Conservation (phyloP, 352 stramenopile species). For the Pythium periplocum region DNA sequence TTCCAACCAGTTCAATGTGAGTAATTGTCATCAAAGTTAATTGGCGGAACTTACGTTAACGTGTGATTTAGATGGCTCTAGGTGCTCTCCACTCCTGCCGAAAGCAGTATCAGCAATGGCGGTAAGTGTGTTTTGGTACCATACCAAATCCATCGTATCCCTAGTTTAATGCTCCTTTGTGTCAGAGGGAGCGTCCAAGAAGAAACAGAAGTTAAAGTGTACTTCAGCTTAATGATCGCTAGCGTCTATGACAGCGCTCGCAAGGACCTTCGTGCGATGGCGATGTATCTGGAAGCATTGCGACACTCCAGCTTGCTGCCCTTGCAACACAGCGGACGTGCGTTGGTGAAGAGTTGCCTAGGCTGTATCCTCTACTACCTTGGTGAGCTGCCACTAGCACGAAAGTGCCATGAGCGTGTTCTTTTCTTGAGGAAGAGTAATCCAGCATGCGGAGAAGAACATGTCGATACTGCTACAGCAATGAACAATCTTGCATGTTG, state of each 20-base stretch:
- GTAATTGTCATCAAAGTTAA: neutral
- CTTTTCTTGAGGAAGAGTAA: conserved; percentile 29
- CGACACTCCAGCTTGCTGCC: conserved; percentile 31
- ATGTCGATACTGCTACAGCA: conserved; percentile 58
- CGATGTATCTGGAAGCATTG: conserved; percentile 48
- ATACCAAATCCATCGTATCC: too few species aligned
- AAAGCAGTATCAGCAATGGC: conserved; percentile 26
- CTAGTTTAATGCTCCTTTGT: neutral
- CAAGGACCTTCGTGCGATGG: conserved; percentile 40
- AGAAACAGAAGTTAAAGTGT: conserved; percentile 39
- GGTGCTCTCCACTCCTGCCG: conserved; percentile 40
- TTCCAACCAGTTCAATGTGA: conserved; percentile 50
- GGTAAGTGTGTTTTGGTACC: conserved; percentile 9
- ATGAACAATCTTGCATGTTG: conserved; percentile 79
- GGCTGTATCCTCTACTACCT: conserved; percentile 55
- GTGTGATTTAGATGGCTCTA: conserved; percentile 47
- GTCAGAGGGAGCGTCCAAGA: conserved; percentile 8
- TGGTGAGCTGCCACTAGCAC: conserved; percentile 38
- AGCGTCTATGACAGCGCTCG: conserved; percentile 52
- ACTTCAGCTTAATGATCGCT: conserved; percentile 41
- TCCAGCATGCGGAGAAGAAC: conserved; percentile 18
- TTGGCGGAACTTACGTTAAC: neutral
- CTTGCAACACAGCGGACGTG: conserved; percentile 23
- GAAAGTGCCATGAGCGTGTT: conserved; percentile 49
- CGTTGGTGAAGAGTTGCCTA: conserved; percentile 43